Conservation (phyloP, 2,329 filamentous ascomycete genomes). For the Diaporthe sp. region DNA sequence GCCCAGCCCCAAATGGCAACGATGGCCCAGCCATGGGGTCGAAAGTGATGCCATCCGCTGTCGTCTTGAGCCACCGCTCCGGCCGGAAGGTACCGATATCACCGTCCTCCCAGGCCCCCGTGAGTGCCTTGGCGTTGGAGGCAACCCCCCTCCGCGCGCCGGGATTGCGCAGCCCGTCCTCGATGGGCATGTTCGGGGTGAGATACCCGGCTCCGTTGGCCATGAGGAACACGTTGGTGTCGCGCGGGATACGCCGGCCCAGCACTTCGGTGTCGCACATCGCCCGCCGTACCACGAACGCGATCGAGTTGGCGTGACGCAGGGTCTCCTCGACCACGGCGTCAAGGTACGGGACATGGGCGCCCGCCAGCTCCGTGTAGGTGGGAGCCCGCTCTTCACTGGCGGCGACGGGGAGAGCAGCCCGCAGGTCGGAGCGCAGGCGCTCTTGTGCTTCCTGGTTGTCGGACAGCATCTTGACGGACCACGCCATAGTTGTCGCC, state of each 20-base stretch:
- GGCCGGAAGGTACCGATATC: slow-evolving; percentile 52
- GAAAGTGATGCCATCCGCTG: slow-evolving; percentile 45
- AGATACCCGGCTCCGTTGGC: slow-evolving; percentile 54
- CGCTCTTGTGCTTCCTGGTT: slow-evolving; percentile 44
- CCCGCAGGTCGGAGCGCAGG: slow-evolving; percentile 47
- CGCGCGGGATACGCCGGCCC: slow-evolving; percentile 52
- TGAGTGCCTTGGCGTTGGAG: slow-evolving; percentile 44
- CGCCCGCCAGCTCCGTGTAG: slow-evolving; percentile 48
- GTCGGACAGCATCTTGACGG: slow-evolving; percentile 46
- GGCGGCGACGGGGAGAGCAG: slow-evolving; percentile 44
- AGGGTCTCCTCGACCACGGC: slow-evolving; percentile 55
- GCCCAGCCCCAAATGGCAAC: slow-evolving; percentile 54
- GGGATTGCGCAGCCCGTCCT: slow-evolving; percentile 48
- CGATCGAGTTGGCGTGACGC: slow-evolving; percentile 49
- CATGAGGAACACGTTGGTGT: slow-evolving; percentile 57
- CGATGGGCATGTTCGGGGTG: slow-evolving; percentile 47
- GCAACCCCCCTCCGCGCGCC: slow-evolving; percentile 41
- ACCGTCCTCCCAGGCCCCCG: slow-evolving; percentile 49
- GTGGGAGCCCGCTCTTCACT: slow-evolving; percentile 47
- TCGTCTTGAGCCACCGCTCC: slow-evolving; percentile 54
- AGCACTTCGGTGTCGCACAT: slow-evolving; percentile 52
- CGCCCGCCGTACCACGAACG: slow-evolving; percentile 50
- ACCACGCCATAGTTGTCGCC: slow-evolving; percentile 49
- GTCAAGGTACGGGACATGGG: slow-evolving; percentile 53
- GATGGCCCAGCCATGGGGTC: slow-evolving; percentile 53